phyloP scores from a whole-genome alignment of 352 stramenopile genomes.

The Pythium dissotocum region DNA sequence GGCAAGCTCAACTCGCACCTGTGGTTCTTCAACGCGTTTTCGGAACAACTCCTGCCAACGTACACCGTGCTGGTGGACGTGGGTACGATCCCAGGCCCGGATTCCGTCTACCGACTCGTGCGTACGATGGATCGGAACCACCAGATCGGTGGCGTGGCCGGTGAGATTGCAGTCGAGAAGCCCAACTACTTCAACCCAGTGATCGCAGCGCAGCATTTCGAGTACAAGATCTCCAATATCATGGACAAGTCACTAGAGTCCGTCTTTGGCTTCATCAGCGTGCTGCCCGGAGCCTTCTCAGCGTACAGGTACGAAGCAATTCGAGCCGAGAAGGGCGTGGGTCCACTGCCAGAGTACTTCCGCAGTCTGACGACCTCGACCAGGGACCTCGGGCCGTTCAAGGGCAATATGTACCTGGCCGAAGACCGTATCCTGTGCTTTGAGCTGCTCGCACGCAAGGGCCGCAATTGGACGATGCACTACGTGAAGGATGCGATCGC shows the following conservation, averaged over 20 bases:
- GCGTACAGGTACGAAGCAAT: conserved; percentile 62
- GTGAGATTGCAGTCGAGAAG: conserved; percentile 45
- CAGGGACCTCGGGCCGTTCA: conserved; percentile 50
- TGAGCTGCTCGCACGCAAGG: conserved; percentile 46
- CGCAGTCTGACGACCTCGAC: conserved; percentile 47
- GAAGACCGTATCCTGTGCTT: conserved; percentile 71
- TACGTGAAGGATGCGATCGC: conserved; percentile 59
- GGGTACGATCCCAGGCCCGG: conserved; percentile 40
- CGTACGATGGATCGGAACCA: conserved; percentile 50
- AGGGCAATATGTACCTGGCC: conserved; percentile 71
- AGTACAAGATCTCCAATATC: conserved; percentile 61
- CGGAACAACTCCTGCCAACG: conserved; percentile 49
- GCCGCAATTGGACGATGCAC: conserved; percentile 43
- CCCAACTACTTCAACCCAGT: conserved; percentile 52
- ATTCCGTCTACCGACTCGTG: conserved; percentile 45
- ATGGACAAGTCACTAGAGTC: conserved; percentile 59
- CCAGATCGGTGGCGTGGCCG: conserved; percentile 51
- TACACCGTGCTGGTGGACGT: conserved; percentile 59
- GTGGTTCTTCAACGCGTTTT: conserved; percentile 64
- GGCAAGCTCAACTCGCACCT: conserved; percentile 57
- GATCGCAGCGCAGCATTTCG: conserved; percentile 48
- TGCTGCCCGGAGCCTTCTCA: conserved; percentile 46
- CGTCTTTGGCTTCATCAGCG: conserved; percentile 52
- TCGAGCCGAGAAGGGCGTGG: conserved; percentile 43
- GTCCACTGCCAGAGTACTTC: conserved; percentile 51